phyloP scores from a whole-genome alignment of 148 eudicot genomes.

The Polygonum maritimum region DNA sequence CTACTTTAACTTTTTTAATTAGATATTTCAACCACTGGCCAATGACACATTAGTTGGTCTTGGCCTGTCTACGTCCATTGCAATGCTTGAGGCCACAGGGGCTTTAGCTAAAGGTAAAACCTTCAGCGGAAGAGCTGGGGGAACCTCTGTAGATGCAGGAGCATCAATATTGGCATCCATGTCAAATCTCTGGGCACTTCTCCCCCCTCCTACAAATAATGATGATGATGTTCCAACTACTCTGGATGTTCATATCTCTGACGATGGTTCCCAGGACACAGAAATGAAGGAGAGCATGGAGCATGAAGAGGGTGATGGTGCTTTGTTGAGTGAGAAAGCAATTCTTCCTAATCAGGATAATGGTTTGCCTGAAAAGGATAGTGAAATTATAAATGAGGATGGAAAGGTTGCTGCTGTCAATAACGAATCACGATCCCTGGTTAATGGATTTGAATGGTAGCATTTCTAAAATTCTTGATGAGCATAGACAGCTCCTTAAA shows the following conservation, averaged over 20 bases:
- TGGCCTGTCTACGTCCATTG: slow-evolving; percentile 40
- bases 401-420: slow-evolving; percentile 46
- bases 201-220: slow-evolving; percentile 60
- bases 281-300: slow-evolving; percentile 58
- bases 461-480: slow-evolving; percentile 47
- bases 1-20: slow-evolving; percentile 31
- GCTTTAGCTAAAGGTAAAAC: slow-evolving; percentile 46
- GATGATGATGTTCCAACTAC: slow-evolving; percentile 40
- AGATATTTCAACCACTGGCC: slow-evolving; percentile 71
- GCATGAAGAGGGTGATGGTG: slow-evolving; percentile 32
- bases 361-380: slow-evolving; percentile 28
- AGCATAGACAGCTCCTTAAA: slow-evolving; percentile 41
- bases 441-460: slow-evolving; percentile 34
- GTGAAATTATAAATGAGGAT: slow-evolving; percentile 34
- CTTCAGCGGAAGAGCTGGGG: slow-evolving; percentile 51
- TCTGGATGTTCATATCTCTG: slow-evolving; percentile 43
- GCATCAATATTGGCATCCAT: slow-evolving; percentile 70
- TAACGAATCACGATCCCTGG: slow-evolving; percentile 41
- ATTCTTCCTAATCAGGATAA: slow-evolving; percentile 40
- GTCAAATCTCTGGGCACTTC: slow-evolving; percentile 38
- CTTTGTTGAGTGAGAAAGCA: slow-evolving; percentile 35
- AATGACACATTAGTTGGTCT: slow-evolving; percentile 35
- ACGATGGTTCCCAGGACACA: slow-evolving; percentile 38
- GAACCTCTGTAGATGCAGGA: slow-evolving; percentile 60
- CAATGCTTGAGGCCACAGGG: slow-evolving; percentile 61